Percentiles rank a stretch among this genome's conserved stretches.
Conservation (phyloP, 148 eudicot species). For the Vaccinium corymbosum region DNA sequence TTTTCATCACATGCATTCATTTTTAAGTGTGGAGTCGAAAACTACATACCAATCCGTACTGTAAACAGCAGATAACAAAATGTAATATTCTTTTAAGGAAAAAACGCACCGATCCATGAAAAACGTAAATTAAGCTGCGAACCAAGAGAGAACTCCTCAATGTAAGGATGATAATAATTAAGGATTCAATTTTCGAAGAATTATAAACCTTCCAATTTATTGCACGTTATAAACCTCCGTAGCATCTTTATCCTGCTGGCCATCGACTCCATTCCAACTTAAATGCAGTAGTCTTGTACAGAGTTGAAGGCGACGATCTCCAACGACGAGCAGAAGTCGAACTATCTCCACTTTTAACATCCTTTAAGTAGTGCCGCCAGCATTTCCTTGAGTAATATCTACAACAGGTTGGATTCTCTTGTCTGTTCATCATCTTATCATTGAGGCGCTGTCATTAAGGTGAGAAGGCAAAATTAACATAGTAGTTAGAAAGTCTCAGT, state of each 20-base stretch:
- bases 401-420: slow-evolving; percentile 29
- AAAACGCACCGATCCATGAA: background rate
- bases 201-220: background rate
- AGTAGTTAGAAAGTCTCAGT: background rate
- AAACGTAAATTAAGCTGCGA: background rate
- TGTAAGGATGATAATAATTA: background rate
- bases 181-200: background rate
- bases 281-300: background rate
- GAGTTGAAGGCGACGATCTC: background rate
- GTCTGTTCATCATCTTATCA: slow-evolving; percentile 22
- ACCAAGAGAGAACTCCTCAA: background rate
- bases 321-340: background rate
- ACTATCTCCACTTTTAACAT: slow-evolving; percentile 10
- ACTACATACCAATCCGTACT: background rate
- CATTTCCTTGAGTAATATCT: slow-evolving; percentile 31
- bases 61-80: background rate
- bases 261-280: slow-evolving; percentile 10
- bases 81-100: background rate
- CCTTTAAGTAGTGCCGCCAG: slow-evolving; percentile 34
- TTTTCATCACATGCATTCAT: background rate
- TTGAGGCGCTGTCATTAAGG: background rate
- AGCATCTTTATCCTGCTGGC: background rate
- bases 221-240: background rate
- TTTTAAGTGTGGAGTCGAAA: background rate
- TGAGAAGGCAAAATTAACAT: background rate